phyloP scores from a whole-genome alignment of 192 early-diverging fungal genomes.

The Coemansia sp. region DNA sequence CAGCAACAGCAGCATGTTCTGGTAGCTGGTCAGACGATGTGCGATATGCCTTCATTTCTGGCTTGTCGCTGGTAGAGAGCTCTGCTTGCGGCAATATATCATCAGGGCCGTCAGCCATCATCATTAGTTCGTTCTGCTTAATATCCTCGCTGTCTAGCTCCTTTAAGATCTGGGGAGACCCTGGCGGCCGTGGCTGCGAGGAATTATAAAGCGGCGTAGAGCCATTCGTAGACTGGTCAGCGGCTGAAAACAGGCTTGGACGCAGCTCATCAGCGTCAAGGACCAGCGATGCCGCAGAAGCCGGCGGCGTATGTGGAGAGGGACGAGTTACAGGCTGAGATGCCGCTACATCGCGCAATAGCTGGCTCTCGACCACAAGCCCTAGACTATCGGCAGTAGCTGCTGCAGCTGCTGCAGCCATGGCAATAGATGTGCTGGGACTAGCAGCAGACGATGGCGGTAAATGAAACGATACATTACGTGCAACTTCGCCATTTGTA shows the following conservation, averaged over 20 bases:
- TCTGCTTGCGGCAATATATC: slow-evolving; percentile 1
- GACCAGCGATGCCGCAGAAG: neutral
- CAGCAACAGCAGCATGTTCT: slow-evolving; percentile 3
- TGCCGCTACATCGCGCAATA: slow-evolving; percentile 7
- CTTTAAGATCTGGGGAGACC: slow-evolving; percentile 20
- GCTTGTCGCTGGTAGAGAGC: neutral
- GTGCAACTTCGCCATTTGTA: neutral
- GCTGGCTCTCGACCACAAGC: slow-evolving; percentile 7
- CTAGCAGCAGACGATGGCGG: slow-evolving; percentile 9
- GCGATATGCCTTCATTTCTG: neutral
- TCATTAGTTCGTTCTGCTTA: slow-evolving; percentile 44
- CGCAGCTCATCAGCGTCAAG: neutral
- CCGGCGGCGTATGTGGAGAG: neutral
- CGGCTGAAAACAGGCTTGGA: too few relatives aligned
- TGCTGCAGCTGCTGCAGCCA: neutral
- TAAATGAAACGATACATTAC: slow-evolving; percentile 14
- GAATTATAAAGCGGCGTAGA: too few relatives aligned
- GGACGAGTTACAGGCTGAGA: neutral
- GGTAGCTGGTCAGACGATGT: slow-evolving; percentile 15
- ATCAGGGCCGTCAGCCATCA: slow-evolving; percentile 44
- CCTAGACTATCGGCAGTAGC: slow-evolving; percentile 1
- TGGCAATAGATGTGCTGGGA: neutral
- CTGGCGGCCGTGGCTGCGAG: neutral
- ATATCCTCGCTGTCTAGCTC: slow-evolving; percentile 42
- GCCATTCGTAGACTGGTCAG: too few relatives aligned